These are phyloP conservation scores for Melampsora americana DNA, from an alignment of 1,284 basidiomycete species.

Conservation along the genomic window DNA sequence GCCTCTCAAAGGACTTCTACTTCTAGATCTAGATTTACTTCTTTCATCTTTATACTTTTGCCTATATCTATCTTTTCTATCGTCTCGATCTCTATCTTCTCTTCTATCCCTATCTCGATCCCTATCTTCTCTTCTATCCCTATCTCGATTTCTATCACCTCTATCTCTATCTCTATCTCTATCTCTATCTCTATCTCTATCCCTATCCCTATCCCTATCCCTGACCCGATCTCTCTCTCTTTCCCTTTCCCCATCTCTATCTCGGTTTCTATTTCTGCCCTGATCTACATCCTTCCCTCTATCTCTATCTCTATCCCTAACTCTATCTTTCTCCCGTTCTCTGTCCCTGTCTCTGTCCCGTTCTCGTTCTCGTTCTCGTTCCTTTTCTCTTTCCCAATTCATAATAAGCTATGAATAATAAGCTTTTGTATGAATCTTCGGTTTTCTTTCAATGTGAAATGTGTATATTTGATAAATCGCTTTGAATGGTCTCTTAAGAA, in stretches of 20 bases:
- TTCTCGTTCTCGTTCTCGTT: neutral
- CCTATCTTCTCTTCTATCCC: slow-evolving; percentile 7
- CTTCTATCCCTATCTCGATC: too few relatives aligned
- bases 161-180: neutral
- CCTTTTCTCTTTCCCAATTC: too few relatives aligned
- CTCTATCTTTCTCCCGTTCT: neutral
- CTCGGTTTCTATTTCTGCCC: slow-evolving; percentile 11
- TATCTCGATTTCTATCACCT: slow-evolving; percentile 23
- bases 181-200: too few relatives aligned
- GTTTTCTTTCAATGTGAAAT: too few relatives aligned
- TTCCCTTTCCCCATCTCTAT: slow-evolving; percentile 15
- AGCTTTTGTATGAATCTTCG: too few relatives aligned
- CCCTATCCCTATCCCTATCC: too few relatives aligned
- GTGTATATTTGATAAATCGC: too few relatives aligned
- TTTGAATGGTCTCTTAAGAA: too few relatives aligned
- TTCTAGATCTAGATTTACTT: slow-evolving; percentile 19
- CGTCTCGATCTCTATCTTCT: slow-evolving; percentile 13
- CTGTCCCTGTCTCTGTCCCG: slow-evolving; percentile 17
- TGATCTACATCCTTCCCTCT: neutral
- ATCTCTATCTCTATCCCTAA: slow-evolving; percentile 20
- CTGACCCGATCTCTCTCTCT: neutral
- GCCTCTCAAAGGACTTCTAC: slow-evolving; percentile 12
- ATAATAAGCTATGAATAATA: too few relatives aligned
- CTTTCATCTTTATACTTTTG: slow-evolving; percentile 20
- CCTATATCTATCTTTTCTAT: slow-evolving; percentile 20